Percentiles rank a stretch among this genome's conserved stretches.
phyloP scores from a whole-genome alignment of 2,329 filamentous ascomycete genomes.

The Xylaria sp. region DNA sequence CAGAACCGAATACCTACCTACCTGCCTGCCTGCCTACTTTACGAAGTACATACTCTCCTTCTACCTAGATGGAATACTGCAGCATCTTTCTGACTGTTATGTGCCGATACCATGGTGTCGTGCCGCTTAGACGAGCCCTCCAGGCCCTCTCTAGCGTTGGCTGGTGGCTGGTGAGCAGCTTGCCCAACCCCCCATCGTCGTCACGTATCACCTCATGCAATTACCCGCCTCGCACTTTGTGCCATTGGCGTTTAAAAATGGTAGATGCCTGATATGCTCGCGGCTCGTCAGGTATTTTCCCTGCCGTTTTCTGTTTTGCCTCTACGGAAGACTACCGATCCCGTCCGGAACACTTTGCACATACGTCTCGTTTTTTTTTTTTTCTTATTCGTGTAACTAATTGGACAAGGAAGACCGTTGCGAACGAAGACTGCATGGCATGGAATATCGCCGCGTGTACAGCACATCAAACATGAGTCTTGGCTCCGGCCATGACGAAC shows the following conservation, averaged over 20 bases:
- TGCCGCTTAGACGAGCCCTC: background rate
- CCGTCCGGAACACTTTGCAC: too few relatives aligned
- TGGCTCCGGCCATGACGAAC: slow-evolving; percentile 15
- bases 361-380: too few relatives aligned
- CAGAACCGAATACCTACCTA: too few relatives aligned
- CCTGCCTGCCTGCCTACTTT: too few relatives aligned
- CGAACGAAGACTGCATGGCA: slow-evolving; percentile 7
- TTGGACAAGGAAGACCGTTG: background rate
- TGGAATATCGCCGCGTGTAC: slow-evolving; percentile 4
- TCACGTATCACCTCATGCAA: slow-evolving; percentile 10
- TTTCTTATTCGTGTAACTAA: background rate
- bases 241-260: slow-evolving; percentile 19
- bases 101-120: too few relatives aligned
- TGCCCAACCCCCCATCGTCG: slow-evolving; percentile 18
- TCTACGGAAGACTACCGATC: too few relatives aligned
- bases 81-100: too few relatives aligned
- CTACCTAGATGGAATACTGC: too few relatives aligned
- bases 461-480: slow-evolving; percentile 19
- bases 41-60: too few relatives aligned
- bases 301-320: background rate
- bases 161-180: slow-evolving; percentile 18
- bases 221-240: slow-evolving; percentile 24
- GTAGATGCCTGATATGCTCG: slow-evolving; percentile 11
- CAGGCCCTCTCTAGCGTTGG: slow-evolving; percentile 2
- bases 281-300: slow-evolving; percentile 11